phyloP scores from a whole-genome alignment of 768 basidiomycete genomes.

The Leccinum incarnatum region DNA sequence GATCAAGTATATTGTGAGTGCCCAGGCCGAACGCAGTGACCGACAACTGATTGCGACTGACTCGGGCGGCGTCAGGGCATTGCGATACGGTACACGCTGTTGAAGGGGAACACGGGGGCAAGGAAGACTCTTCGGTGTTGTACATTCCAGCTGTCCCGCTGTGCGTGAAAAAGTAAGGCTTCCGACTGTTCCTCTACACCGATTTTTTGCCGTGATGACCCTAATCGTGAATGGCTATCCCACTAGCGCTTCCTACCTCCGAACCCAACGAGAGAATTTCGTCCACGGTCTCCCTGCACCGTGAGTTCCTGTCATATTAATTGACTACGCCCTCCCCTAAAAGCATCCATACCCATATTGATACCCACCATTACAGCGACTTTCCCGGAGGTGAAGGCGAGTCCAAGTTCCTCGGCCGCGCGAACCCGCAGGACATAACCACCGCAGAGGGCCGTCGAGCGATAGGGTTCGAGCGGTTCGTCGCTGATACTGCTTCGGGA shows the following conservation, averaged over 20 bases:
- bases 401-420: constrained; percentile 41
- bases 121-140: constrained; percentile 50
- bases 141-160: constrained; percentile 56
- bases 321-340: not conserved
- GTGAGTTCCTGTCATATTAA: constrained; percentile 29
- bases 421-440: constrained; percentile 31
- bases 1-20: constrained; percentile 58
- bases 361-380: constrained; percentile 34
- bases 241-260: constrained; percentile 46
- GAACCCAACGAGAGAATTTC: constrained; percentile 48
- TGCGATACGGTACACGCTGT: constrained; percentile 58
- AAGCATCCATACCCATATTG: not conserved
- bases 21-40: not conserved
- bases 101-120: constrained; percentile 46
- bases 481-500: not conserved
- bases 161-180: constrained; percentile 45
- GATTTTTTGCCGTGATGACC: not conserved
- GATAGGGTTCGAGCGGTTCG: constrained; percentile 44
- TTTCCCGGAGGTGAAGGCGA: constrained; percentile 56
- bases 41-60: not conserved
- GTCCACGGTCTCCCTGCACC: constrained; percentile 47
- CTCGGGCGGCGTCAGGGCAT: constrained; percentile 40
- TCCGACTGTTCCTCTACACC: not conserved
- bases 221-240: not conserved
- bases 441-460: constrained; percentile 37